Evolutionary conservation across 495 filamentous ascomycete genomes (phyloP).

Genomic region (Trichoderma orchidacearum): DNA sequence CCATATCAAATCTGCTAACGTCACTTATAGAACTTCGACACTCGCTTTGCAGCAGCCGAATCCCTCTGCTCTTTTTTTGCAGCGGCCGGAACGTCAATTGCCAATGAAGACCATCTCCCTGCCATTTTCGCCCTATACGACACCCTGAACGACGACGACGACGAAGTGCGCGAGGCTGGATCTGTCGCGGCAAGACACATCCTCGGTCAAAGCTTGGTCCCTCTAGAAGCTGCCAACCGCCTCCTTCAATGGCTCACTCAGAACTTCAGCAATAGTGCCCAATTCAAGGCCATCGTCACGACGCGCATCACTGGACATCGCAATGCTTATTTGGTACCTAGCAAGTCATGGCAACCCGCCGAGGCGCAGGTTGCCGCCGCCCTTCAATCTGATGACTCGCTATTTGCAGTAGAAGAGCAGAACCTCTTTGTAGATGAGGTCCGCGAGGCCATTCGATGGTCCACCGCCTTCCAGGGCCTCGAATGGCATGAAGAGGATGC

Average conservation of each 20-base stretch:
- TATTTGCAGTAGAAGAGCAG: slow-evolving; percentile 83
- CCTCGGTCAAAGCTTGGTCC: slow-evolving; percentile 17
- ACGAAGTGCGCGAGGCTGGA: slow-evolving; percentile 61
- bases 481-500: slow-evolving; percentile 4
- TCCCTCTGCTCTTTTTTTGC: slow-evolving; percentile 21
- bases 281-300: slow-evolving; percentile 20
- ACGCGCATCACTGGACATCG: slow-evolving; percentile 19
- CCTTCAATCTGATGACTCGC: slow-evolving; percentile 47
- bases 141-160: slow-evolving; percentile 75
- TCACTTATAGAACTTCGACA: slow-evolving; percentile 45
- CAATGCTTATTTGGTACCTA: slow-evolving; percentile 3
- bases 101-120: slow-evolving; percentile 21
- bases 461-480: slow-evolving; percentile 25
- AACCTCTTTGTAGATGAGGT: slow-evolving; percentile 80
- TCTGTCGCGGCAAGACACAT: slow-evolving; percentile 32
- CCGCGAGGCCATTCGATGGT: slow-evolving; percentile 55
- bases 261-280: slow-evolving; percentile 9
- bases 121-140: slow-evolving; percentile 36
- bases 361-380: slow-evolving; percentile 31
- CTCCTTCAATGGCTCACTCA: slow-evolving; percentile 21
- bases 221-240: slow-evolving; percentile 22
- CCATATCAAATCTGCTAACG: slow-evolving; percentile 2
- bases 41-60: slow-evolving; percentile 41
- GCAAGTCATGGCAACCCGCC: slow-evolving; percentile 22
- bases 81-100: background rate